These are phyloP conservation scores for Dunaliella sp. DNA, from an alignment of 139 green algal species.

Conservation along the genomic window DNA sequence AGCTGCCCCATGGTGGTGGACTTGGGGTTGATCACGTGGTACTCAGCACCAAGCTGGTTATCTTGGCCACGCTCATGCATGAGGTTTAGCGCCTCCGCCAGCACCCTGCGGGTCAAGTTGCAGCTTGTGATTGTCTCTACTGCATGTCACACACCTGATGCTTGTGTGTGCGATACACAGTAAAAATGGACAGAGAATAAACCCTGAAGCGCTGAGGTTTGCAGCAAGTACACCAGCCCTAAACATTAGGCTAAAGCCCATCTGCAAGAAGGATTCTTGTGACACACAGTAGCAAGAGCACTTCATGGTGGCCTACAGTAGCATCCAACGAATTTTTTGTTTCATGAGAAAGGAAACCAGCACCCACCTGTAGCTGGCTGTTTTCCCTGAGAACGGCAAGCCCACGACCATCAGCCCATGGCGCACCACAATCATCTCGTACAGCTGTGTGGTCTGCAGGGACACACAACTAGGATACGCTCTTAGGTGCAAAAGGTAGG, in stretches of 20 bases:
- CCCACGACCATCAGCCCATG: conserved; percentile 85
- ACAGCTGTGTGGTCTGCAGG: too few relatives aligned
- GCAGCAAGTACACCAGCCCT: too few relatives aligned
- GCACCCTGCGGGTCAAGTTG: conserved; percentile 31
- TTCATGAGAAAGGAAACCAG: neutral
- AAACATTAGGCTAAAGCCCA: neutral
- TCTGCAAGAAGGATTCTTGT: neutral
- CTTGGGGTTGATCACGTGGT: conserved; percentile 77
- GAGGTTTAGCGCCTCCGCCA: conserved; percentile 54
- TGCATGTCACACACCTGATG: neutral
- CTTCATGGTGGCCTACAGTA: neutral
- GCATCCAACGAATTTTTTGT: neutral
- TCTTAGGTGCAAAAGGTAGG: too few relatives aligned
- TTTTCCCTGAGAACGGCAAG: conserved; percentile 66
- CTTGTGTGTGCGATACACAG: neutral
- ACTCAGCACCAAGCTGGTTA: conserved; percentile 45
- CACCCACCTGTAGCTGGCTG: conserved; percentile 29
- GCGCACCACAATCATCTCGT: conserved; percentile 88
- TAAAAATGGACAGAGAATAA: too few relatives aligned
- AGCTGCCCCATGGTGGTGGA: conserved; percentile 83
- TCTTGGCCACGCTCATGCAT: conserved; percentile 51
- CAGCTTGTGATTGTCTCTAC: too few relatives aligned
- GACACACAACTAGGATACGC: too few relatives aligned
- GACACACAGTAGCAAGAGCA: neutral
- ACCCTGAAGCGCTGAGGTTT: too few relatives aligned